Base-by-base conservation (phyloP, 1,284 basidiomycete species). In the Stereum hirsutum region DNA sequence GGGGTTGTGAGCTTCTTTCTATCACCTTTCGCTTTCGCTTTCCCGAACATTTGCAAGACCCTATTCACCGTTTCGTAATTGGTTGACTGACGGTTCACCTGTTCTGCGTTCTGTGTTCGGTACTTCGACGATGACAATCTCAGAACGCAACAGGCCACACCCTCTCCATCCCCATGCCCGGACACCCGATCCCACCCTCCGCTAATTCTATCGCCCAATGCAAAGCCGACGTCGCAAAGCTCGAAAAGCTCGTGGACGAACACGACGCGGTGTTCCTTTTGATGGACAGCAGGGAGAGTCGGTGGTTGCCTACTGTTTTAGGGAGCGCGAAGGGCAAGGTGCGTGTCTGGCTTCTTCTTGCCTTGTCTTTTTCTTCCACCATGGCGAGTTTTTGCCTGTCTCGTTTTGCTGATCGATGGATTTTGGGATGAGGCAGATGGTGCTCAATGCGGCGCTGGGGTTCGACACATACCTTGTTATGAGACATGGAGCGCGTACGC, bases 381-480 rank as follows among this genome's bases (percentile, higher is more conserved):
- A 25, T 10, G 15, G 8, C 5, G 15, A 17, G 39, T 28, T 38
- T 26, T 25, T 47, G 25, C 42, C 17, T 11, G 15, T 5, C 14
- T 23, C 12, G n/a, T n/a, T n/a, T n/a, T n/a, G n/a, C n/a, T n/a
- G n/a, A n/a, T n/a, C n/a, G n/a, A n/a, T n/a, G n/a, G n/a, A 36
- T 5, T 19, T 11, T 12, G 15, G 11, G 12, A 31, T 45, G 15
- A 24, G 25, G 8, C 49, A 90, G 83, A 84, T 97, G 46, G 86
- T 99, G 2, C 73, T 99, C 58, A 98, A 98, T 57, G 91, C 91
- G 0, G 95, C 95, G 0, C 70, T 99, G 1, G 95, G 96, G 0
- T 99, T 98, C 56, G 96, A 99, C 53, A 90, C 89, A 1, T 99
- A 85, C 65, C 75, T 99, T 24, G 94, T 97, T 14, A 98, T 98